Base-by-base conservation (phyloP, 2,329 filamentous ascomycete species). In the Alternaria incomplexa region DNA sequence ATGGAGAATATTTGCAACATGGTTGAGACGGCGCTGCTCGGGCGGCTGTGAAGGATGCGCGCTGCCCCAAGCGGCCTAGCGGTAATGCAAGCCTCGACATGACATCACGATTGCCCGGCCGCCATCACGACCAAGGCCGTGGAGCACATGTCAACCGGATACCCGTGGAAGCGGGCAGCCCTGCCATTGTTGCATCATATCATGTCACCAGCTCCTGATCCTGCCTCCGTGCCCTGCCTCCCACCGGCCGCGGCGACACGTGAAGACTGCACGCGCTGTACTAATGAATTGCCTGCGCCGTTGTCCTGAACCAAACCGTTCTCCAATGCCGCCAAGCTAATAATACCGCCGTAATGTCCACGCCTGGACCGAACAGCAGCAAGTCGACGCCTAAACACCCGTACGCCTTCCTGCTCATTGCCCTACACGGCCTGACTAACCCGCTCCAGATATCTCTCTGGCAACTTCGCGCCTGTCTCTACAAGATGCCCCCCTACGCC, bases 391-490 rank as follows among this genome's bases (percentile, higher is more conserved):
- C 67, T 25, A 76, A 75, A 63, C 83, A 85, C 63, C 82, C 83
- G 70, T 83, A 81, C 43, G 76, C 68, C 7, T 15, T 54, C 58
- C n/a, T 22, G 10, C 8, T 23, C 32, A 43, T 28, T 25, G 26
- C 20, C 22, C 15, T 36, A 15, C 30, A 15, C 12, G 26, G 25
- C 26, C 44, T 8, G 25, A 20, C 62, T 70, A 52, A 71, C 52
- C 36, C 20, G 13, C 25, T 20, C 12, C 65, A 86, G 85, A 20
- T 90, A 90, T 67, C 83, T 91, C 1, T 83, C 84, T 6, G 90
- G 90, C 48, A 92, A 92, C 75, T 92, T 91, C 73, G 89, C 90
- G 0, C 90, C 90, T 0, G 85, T 91, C 2, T 83, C 87, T 6
- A 82, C 82, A 54, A 87, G 84, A 43, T 81, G 84, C 20, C 79